Base-by-base conservation (phyloP, 805 yeast genomes). In the Suhomyces emberorum region DNA sequence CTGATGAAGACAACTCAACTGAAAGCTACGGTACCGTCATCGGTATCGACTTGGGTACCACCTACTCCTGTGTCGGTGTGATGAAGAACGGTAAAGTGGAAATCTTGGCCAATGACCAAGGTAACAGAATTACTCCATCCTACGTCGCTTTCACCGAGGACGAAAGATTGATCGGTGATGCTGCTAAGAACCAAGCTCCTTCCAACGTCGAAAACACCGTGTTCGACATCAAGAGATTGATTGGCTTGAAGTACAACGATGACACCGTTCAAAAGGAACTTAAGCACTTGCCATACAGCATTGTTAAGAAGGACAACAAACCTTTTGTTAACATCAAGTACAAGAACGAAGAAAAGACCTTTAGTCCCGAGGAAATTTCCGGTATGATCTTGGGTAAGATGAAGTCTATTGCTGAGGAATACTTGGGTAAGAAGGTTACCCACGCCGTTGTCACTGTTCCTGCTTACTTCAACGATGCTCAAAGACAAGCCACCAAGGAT, bases 101-200 rank as follows among this genome's bases (percentile, higher is more conserved):
- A 70, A 89, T 88, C 66, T 85, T 88, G 61, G 96, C 97, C 57
- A 88, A 88, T 65, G 97, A 89, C 68, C 97, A 88, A 76, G 97
- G 97, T 81, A 88, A 88, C 79, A 87, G 97, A 77, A 88, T 89
- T 42, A 89, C 97, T 39, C 96, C 97, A 40, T 89, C 96, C 21
- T 89, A 83, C 63, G 97, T 89, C 39, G 96, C 96, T 28, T 88
- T 88, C 74, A 86, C 95, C 37, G 93, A 84, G 51, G 78, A 84
- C 38, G 97, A 88, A 75, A 81, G 96, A 72, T 75, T 88, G 57
- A 86, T 88, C 58, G 96, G 96, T 72, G 96, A 88, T 65, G 91
- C 96, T 51, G 97, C 96, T 49, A 88, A 88, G 82, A 88, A 89
- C 70, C 97, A 88, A 73, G 96, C 96, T 47, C 89, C 96, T 39